phyloP scores from a whole-genome alignment of 352 stramenopile genomes.

The Phytophthora pini region DNA sequence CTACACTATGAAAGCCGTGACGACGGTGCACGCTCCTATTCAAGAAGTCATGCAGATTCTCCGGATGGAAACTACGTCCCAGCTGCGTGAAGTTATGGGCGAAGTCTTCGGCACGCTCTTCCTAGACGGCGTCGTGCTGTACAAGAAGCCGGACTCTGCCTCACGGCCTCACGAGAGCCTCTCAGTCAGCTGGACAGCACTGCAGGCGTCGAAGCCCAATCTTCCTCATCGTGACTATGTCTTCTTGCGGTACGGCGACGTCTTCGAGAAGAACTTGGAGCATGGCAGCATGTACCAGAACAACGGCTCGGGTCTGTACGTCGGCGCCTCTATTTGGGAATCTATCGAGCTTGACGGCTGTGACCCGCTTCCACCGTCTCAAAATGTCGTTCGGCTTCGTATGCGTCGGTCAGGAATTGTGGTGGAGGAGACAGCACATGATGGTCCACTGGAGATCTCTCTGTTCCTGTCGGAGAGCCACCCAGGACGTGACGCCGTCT shows the following conservation, averaged over 20 bases:
- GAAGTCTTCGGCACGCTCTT: slow-evolving; percentile 87
- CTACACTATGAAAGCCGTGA: slow-evolving; percentile 87
- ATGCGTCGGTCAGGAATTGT: slow-evolving; percentile 84
- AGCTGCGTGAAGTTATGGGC: slow-evolving; percentile 79
- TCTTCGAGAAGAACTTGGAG: slow-evolving; percentile 78
- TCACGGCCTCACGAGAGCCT: slow-evolving; percentile 70
- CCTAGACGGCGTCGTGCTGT: slow-evolving; percentile 78
- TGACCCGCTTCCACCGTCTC: slow-evolving; percentile 68
- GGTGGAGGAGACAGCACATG: slow-evolving; percentile 72
- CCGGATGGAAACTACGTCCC: slow-evolving; percentile 70
- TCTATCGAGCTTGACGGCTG: slow-evolving; percentile 85
- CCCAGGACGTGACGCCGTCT: slow-evolving; percentile 69
- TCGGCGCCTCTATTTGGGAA: slow-evolving; percentile 85
- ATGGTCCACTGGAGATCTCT: slow-evolving; percentile 68
- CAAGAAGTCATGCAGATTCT: slow-evolving; percentile 85
- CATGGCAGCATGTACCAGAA: slow-evolving; percentile 63
- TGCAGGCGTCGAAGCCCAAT: slow-evolving; percentile 84
- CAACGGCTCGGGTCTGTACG: slow-evolving; percentile 68
- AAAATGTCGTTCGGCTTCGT: slow-evolving; percentile 83
- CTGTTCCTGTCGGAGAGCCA: slow-evolving; percentile 82
- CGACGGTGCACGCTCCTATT: slow-evolving; percentile 72
- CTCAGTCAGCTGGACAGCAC: slow-evolving; percentile 83
- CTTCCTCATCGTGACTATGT: slow-evolving; percentile 89
- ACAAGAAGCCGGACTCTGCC: slow-evolving; percentile 61
- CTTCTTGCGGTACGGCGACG: slow-evolving; percentile 82